Base-by-base conservation (phyloP, 2,329 filamentous ascomycete species). In the Leptographium radiaticola region DNA sequence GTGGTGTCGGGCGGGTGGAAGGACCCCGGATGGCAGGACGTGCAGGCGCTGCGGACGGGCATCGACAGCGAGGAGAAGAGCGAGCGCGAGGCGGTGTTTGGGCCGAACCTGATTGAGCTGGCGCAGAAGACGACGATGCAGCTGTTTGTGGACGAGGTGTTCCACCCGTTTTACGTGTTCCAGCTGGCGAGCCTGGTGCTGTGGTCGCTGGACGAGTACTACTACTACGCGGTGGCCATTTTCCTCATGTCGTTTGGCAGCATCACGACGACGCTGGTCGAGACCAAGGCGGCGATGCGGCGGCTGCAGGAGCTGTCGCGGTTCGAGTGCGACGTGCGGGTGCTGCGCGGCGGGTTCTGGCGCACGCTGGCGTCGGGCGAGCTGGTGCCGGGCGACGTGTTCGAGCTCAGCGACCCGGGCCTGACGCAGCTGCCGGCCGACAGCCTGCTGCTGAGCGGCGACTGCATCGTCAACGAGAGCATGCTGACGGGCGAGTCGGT, bases 401-500 rank as follows among this genome's bases (percentile, higher is more conserved):
- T 95, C 68, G 93, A 98, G 72, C 80, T 98, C 50, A 96, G 91
- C 55, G 94, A 98, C 67, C 93, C 93, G 2, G 89, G 84, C 16
- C 74, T 98, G 31, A 80, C 80, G 4, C 87, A 95, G 61, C 86
- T 97, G 58, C 93, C 93, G 1, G 93, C 88, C 63, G 93, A 98
- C 67, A 95, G 91, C 66, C 72, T 98, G 38, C 72, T 98, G 7
- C 76, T 98, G 0, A 88, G 87, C 52, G 94, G 93, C 43, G 94
- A 98, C 68, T 96, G 90, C 63, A 97, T 98, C 58, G 90, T 98
- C 59, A 98, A 98, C 63, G 93, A 98, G 70, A 97, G 93, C 70
- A 98, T 98, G 93, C 79, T 98, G 39, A 98, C 93, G 42, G 86
- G 91, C 55, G 93, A 98, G 73, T 97, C 93, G 43, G 90, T 98